Evolutionary conservation across 345 rosid genomes (phyloP).

Genomic region (Angophora floribunda): DNA sequence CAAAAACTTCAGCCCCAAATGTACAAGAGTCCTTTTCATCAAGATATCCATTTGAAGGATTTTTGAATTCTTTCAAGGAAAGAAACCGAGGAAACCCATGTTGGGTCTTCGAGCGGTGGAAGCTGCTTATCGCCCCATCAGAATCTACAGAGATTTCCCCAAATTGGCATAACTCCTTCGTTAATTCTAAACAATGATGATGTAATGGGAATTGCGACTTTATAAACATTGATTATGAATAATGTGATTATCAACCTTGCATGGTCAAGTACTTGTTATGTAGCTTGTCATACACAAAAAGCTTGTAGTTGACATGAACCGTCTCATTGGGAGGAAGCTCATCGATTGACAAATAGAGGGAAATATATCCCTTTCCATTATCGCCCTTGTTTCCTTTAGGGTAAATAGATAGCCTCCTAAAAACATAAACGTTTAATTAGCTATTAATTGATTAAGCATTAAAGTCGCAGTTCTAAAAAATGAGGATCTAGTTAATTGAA

Average conservation of each 20-base stretch:
- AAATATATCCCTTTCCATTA: neutral
- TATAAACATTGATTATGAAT: no score
- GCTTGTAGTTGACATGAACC: no score
- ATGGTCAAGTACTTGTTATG: neutral
- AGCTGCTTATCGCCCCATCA: neutral
- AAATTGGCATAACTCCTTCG: no score
- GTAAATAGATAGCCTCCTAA: no score
- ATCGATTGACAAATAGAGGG: neutral
- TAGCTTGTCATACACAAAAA: neutral
- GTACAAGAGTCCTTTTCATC: neutral
- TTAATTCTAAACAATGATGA: no score
- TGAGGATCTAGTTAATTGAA: no score
- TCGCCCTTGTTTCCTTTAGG: conserved; percentile 1
- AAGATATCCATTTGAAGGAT: neutral
- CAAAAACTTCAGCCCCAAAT: conserved; percentile 2
- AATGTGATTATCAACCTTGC: neutral
- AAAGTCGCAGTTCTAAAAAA: neutral
- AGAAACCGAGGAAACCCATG: neutral
- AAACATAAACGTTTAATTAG: no score
- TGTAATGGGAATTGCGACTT: no score
- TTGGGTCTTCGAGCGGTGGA: neutral
- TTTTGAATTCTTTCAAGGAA: neutral
- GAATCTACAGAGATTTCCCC: neutral
- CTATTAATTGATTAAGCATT: neutral
- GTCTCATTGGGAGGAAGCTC: neutral